These are phyloP conservation scores for Ajuga reptans DNA, from an alignment of 305 asterid species.

Conservation along the genomic window DNA sequence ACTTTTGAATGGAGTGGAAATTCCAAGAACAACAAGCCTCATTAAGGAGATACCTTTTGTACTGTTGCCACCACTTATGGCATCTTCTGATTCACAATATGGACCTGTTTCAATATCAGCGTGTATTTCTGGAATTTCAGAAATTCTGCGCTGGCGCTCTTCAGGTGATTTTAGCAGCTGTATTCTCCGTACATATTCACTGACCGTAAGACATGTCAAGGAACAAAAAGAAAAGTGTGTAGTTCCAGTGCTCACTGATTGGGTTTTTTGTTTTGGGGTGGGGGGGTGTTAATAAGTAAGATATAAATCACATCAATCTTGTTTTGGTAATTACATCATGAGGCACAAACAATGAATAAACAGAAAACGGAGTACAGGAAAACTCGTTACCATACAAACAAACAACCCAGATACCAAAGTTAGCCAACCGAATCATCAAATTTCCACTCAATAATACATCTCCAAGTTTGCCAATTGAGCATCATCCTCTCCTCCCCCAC, in stretches of 20 bases:
- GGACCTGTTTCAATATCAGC: slow-evolving; percentile 64
- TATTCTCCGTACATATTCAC: slow-evolving; percentile 46
- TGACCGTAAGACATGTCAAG: slow-evolving; percentile 58
- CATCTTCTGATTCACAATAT: slow-evolving; percentile 51
- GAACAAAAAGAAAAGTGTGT: slow-evolving; percentile 22
- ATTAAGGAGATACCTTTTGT: slow-evolving; percentile 39
- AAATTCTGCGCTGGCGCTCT: slow-evolving; percentile 52
- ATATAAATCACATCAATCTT: neutral
- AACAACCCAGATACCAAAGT: neutral
- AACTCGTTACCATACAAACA: neutral
- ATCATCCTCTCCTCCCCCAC: neutral
- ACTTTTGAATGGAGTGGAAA: neutral
- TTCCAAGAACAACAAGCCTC: neutral
- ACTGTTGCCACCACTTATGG: slow-evolving; percentile 23
- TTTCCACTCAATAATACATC: neutral
- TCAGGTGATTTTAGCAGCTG: slow-evolving; percentile 55
- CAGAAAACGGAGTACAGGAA: neutral
- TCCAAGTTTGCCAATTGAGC: neutral
- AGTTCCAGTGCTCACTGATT: neutral
- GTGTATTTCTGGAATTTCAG: slow-evolving; percentile 56
- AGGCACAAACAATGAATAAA: neutral
- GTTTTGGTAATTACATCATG: neutral
- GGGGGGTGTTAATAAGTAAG: neutral
- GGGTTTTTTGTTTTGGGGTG: neutral
- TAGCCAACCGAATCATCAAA: neutral